Evolutionary conservation across 2,329 filamentous ascomycete species (phyloP).

Genomic region (Didymella pinodella): DNA sequence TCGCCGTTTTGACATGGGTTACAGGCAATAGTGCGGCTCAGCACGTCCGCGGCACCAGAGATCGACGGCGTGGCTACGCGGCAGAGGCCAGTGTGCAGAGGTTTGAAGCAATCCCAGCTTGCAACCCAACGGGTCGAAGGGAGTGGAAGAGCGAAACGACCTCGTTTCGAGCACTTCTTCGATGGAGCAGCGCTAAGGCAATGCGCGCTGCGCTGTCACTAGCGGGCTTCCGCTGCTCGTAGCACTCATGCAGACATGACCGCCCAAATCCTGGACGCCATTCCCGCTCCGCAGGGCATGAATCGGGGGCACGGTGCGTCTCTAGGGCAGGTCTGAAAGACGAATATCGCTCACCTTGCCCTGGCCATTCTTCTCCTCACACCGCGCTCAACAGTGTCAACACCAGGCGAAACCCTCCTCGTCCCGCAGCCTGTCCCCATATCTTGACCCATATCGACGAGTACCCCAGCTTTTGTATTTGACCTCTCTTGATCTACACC

Average conservation of each 20-base stretch:
- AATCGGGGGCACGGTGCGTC: slow-evolving; percentile 18
- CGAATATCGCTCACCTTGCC: slow-evolving; percentile 12
- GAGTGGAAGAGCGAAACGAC: neutral
- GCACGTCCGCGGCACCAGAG: neutral
- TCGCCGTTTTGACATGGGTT: slow-evolving; percentile 11
- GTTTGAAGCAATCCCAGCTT: slow-evolving; percentile 8
- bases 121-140: neutral
- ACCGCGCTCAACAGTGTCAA: neutral
- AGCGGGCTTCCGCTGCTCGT: slow-evolving; percentile 1
- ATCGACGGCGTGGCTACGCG: slow-evolving; percentile 2
- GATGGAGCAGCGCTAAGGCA: neutral
- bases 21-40: slow-evolving; percentile 2
- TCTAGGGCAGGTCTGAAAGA: slow-evolving; percentile 16
- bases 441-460: neutral
- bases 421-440: neutral
- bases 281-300: slow-evolving; percentile 17
- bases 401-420: neutral
- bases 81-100: slow-evolving; percentile 8
- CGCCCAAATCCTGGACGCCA: slow-evolving; percentile 12
- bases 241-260: neutral
- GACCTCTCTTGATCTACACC: slow-evolving; percentile 7
- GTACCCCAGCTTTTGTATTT: neutral
- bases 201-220: slow-evolving; percentile 5
- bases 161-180: slow-evolving; percentile 6
- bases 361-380: slow-evolving; percentile 5